Percentiles rank a stretch among this genome's conserved stretches.
phyloP scores from a whole-genome alignment of 768 basidiomycete genomes.

The Lanmaoa pseudosensibilis region DNA sequence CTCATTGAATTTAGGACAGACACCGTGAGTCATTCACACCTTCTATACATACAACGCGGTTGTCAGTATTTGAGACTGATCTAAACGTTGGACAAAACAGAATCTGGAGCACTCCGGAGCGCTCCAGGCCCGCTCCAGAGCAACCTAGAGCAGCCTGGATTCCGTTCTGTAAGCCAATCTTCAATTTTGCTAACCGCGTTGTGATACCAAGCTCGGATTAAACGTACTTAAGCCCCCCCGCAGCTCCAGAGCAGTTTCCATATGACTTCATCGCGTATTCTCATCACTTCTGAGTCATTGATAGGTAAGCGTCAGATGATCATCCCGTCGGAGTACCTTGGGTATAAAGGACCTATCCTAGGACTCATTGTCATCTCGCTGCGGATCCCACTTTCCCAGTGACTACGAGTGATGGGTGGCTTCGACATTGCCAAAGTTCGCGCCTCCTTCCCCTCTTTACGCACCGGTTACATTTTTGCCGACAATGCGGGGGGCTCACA shows the following conservation, averaged over 20 bases:
- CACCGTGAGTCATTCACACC: background rate
- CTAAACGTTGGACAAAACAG: too few species aligned
- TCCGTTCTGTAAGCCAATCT: too few species aligned
- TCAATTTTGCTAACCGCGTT: too few species aligned
- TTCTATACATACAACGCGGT: background rate
- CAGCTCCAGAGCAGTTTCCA: background rate
- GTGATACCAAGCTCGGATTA: too few species aligned
- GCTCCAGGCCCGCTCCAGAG: too few species aligned
- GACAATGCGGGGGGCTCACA: constrained; percentile 82
- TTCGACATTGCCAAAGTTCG: constrained; percentile 54
- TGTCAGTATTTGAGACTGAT: too few species aligned
- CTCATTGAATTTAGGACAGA: too few species aligned
- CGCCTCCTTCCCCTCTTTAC: constrained; percentile 61
- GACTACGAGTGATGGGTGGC: constrained; percentile 13
- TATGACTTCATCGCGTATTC: background rate
- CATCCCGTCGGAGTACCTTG: background rate
- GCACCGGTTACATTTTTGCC: constrained; percentile 60
- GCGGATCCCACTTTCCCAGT: background rate
- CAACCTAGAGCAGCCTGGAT: too few species aligned
- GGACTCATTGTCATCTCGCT: background rate
- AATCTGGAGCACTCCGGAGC: too few species aligned
- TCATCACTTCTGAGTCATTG: background rate
- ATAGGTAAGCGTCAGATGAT: constrained; percentile 1
- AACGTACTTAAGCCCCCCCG: background rate
- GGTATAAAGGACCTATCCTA: background rate